Base-by-base conservation (phyloP, 2,329 filamentous ascomycete genomes). In the Westerdykella aurantiaca region DNA sequence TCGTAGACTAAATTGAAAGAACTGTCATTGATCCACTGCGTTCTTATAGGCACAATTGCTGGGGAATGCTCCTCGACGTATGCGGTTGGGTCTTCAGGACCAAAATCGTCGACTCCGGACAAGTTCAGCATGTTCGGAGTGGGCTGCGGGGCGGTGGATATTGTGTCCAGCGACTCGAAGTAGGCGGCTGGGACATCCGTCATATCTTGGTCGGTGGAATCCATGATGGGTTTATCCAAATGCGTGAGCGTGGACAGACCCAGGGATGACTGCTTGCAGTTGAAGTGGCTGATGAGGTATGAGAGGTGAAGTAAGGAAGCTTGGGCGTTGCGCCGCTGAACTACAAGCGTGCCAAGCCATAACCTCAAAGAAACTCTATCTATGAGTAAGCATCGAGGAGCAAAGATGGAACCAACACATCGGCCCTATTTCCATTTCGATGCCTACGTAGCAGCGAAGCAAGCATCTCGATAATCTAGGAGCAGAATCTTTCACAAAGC, bases 21-120 rank as follows among this genome's bases (percentile, higher is more conserved):
- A 6, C 81, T 83, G 67, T 98, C 93, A 64, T 97, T 88, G 53
- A 98, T 88, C 93, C 93, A 98, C 70, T 97, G 89, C 50, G 96
- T 75, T 48, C 58, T 52, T 39, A 61, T 62, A 34, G 60, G 79
- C 77, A 44, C 78, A 72, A 44, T 82, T 73, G 41, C 71, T 60
- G 43, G 76, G 73, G 70, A 58, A 64, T 93, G 79, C 50, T 86
- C 77, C 38, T 74, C 69, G 7, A 88, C 80, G 57, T 89, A 96
- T 46, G 78, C 74, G 55, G 85, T 83, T 56, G 97, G 84, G 51
- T 95, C 82, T 43, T 81, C 77, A 22, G 89, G 89, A 25, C 85
- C 87, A 62, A 97, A 73, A 35, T 84, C 81, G 60, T 95, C 85
- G 3, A 97, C 77, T 16, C 91, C 91, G 47, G 82, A 81, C 41